phyloP scores from a whole-genome alignment of 2,329 filamentous ascomycete species.

The Colletotrichum chrysophilum region DNA sequence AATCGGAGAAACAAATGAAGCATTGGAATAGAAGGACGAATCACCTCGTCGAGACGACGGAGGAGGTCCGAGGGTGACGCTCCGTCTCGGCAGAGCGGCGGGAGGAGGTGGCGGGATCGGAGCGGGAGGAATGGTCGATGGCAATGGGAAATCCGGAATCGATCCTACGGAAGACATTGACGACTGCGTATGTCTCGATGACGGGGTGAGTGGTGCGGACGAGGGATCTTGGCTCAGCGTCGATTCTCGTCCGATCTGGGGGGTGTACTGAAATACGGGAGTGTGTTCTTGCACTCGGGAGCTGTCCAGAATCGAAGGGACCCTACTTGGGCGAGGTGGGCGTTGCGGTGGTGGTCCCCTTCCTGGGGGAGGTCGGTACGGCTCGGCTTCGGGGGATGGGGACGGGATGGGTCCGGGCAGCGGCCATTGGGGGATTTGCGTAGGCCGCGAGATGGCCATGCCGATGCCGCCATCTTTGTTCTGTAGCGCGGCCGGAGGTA shows the following conservation, averaged over 20 bases:
- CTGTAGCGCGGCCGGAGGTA: constrained; percentile 38
- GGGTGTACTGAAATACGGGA: constrained; percentile 55
- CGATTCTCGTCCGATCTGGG: constrained; percentile 40
- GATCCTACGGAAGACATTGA: constrained; percentile 59
- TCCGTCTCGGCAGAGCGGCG: constrained; percentile 46
- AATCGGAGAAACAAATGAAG: constrained; percentile 76
- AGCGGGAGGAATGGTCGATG: constrained; percentile 33
- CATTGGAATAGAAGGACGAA: constrained; percentile 69
- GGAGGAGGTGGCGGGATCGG: constrained; percentile 22
- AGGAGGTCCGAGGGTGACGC: constrained; percentile 62
- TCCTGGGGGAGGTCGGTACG: constrained; percentile 57
- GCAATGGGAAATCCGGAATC: constrained; percentile 64
- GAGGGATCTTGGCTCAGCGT: constrained; percentile 37
- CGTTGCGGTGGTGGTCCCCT: constrained; percentile 59
- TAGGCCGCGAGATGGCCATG: constrained; percentile 58
- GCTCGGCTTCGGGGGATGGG: constrained; percentile 38
- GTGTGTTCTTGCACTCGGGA: constrained; percentile 61
- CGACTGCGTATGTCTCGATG: constrained; percentile 56
- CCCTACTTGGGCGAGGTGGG: constrained; percentile 64
- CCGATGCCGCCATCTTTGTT: constrained; percentile 42
- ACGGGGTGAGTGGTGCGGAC: constrained; percentile 53
- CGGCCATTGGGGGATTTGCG: constrained; percentile 61
- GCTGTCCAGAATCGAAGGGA: constrained; percentile 63
- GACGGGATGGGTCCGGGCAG: constrained; percentile 45
- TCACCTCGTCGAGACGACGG: constrained; percentile 64